Percentiles rank a stretch among this genome's conserved stretches.
phyloP scores from a whole-genome alignment of 192 early-diverging fungal genomes.

The Gorgonomyces haynaldii region DNA sequence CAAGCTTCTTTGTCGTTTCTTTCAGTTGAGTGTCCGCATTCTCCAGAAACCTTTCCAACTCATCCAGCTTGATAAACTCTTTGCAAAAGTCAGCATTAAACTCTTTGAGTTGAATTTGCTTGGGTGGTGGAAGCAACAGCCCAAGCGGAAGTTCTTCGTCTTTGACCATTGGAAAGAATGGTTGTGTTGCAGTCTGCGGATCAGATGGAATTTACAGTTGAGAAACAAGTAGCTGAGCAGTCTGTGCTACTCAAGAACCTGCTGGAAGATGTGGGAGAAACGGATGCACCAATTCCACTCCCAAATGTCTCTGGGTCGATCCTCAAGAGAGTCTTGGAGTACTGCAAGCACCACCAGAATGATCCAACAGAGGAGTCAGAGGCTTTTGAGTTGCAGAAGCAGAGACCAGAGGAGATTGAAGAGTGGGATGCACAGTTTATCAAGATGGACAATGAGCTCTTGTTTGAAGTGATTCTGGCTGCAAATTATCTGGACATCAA shows the following conservation, averaged over 20 bases:
- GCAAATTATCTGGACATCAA: constrained; percentile 96
- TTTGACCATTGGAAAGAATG: too few species aligned
- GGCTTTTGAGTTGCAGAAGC: constrained; percentile 5
- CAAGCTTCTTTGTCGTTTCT: too few species aligned
- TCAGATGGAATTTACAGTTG: constrained; percentile 35
- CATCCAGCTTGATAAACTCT: too few species aligned
- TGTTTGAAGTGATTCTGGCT: constrained; percentile 56
- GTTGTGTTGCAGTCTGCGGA: too few species aligned
- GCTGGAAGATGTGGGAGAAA: constrained; percentile 66
- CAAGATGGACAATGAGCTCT: constrained; percentile 41
- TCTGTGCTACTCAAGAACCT: constrained; percentile 66
- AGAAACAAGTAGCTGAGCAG: constrained; percentile 52
- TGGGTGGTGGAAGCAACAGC: too few species aligned
- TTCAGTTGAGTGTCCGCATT: too few species aligned
- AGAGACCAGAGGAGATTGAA: constrained; percentile 38
- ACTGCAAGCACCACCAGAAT: constrained; percentile 41
- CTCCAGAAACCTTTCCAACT: too few species aligned
- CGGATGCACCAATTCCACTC: constrained; percentile 41
- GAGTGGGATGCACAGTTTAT: constrained; percentile 47
- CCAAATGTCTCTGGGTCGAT: constrained; percentile 41
- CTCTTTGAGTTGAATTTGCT: too few species aligned
- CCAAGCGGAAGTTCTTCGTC: too few species aligned
- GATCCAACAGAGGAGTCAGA: constrained; percentile 25
- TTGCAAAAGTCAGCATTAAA: too few species aligned
- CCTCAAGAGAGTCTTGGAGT: constrained; percentile 38